phyloP scores from a whole-genome alignment of 805 yeast species.

The Kluyveromyces aestuarii region DNA sequence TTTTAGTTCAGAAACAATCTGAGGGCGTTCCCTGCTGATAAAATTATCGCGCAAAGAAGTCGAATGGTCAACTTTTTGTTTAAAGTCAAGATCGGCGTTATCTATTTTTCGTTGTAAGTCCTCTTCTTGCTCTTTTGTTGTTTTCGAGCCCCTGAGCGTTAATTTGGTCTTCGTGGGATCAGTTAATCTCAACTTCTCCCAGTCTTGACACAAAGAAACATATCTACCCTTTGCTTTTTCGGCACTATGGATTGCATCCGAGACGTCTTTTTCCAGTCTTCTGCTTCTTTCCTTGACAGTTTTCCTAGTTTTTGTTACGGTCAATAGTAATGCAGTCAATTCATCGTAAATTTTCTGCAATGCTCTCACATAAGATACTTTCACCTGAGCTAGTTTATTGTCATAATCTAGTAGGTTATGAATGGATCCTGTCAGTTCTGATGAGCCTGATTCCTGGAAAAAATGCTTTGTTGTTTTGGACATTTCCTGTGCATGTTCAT shows the following conservation, averaged over 20 bases:
- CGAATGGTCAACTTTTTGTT: constrained; percentile 62
- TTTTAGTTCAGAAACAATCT: constrained; percentile 57
- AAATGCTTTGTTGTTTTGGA: constrained; percentile 56
- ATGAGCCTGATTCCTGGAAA: constrained; percentile 15
- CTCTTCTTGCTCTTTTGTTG: constrained; percentile 81
- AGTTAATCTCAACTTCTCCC: constrained; percentile 68
- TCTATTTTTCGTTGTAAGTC: constrained; percentile 75
- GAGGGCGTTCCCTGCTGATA: constrained; percentile 67
- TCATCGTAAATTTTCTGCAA: constrained; percentile 83
- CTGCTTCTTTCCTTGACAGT: constrained; percentile 71
- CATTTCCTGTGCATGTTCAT: constrained; percentile 66
- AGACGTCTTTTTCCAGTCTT: constrained; percentile 73
- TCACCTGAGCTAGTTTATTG: constrained; percentile 64
- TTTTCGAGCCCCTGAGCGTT: constrained; percentile 68
- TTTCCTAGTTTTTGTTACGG: constrained; percentile 68
- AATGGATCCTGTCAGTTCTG: constrained; percentile 41
- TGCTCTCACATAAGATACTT: constrained; percentile 67
- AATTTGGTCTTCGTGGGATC: constrained; percentile 83
- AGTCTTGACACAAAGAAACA: constrained; percentile 71
- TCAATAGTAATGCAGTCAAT: constrained; percentile 55
- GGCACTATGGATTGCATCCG: constrained; percentile 73
- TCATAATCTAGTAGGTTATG: constrained; percentile 68
- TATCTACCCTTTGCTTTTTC: constrained; percentile 82
- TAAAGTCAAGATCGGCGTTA: constrained; percentile 79
- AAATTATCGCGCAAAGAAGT: constrained; percentile 68